These are phyloP conservation scores for Avena atlantica DNA, from an alignment of 176 grass and related monocot genomes.

Conservation along the genomic window DNA sequence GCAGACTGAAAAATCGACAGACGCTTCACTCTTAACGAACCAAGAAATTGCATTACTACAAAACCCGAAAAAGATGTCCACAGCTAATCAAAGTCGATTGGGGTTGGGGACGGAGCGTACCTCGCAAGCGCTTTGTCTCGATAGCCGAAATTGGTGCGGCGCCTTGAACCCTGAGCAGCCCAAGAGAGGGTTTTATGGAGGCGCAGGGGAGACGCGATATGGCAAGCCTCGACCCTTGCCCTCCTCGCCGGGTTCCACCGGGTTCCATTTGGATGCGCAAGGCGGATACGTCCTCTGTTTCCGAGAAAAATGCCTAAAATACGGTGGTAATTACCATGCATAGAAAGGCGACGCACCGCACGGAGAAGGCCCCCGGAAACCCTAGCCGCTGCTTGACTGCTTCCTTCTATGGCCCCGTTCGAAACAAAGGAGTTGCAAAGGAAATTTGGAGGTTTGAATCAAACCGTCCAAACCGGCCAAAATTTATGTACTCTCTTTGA, in stretches of 20 bases:
- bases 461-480: no score
- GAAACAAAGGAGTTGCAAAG: no score
- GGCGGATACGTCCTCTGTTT: background rate
- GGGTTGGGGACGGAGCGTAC: background rate
- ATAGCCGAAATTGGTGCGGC: background rate
- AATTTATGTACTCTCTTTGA: no score
- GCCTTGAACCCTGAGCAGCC: conserved; percentile 2
- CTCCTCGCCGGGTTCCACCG: background rate
- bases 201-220: conserved; percentile 19
- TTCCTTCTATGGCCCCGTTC: no score
- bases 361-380: no score
- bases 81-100: background rate
- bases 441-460: no score
- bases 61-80: conserved; percentile 1
- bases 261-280: background rate
- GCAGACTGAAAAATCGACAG: no score
- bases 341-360: no score
- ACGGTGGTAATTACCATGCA: no score
- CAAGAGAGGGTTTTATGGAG: background rate
- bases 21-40: background rate
- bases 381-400: no score
- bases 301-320: background rate
- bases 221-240: background rate
- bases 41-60: background rate
- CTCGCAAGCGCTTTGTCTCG: background rate